Conservation (phyloP, 345 rosid species). For the Eucalyptus regnans region DNA sequence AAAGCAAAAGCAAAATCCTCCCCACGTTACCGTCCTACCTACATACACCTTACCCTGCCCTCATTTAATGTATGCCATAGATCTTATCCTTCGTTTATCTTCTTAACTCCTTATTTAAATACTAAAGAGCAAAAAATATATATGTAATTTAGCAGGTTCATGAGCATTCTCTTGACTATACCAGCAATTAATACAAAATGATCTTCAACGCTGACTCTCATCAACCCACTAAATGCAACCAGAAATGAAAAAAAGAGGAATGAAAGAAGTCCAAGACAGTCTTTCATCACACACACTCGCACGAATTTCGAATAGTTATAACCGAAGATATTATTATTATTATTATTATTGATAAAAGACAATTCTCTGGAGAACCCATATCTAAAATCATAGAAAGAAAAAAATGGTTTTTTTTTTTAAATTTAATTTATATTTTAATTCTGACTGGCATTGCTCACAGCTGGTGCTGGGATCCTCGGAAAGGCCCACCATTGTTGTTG, state of each 20-base stretch:
- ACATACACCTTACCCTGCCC: neutral
- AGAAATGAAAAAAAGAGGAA: neutral
- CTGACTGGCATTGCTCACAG: neutral
- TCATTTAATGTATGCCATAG: neutral
- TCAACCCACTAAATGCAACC: neutral
- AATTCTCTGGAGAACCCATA: neutral
- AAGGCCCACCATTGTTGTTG: neutral
- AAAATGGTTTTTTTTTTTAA: neutral
- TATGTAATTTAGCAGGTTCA: neutral
- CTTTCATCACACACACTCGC: neutral
- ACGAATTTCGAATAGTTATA: neutral
- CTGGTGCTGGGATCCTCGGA: conserved; percentile 4
- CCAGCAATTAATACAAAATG: neutral
- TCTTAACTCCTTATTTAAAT: neutral
- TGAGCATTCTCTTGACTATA: neutral
- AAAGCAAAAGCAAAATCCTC: neutral
- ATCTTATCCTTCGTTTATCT: neutral
- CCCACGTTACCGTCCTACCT: neutral
- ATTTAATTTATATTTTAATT: neutral
- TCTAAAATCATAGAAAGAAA: neutral
- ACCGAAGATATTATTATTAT: neutral
- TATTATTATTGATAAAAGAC: neutral
- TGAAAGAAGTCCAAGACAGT: neutral
- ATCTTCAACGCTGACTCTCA: neutral
- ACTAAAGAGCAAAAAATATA: neutral